phyloP scores from a whole-genome alignment of 2,329 filamentous ascomycete species.

The Apiospora hydei region DNA sequence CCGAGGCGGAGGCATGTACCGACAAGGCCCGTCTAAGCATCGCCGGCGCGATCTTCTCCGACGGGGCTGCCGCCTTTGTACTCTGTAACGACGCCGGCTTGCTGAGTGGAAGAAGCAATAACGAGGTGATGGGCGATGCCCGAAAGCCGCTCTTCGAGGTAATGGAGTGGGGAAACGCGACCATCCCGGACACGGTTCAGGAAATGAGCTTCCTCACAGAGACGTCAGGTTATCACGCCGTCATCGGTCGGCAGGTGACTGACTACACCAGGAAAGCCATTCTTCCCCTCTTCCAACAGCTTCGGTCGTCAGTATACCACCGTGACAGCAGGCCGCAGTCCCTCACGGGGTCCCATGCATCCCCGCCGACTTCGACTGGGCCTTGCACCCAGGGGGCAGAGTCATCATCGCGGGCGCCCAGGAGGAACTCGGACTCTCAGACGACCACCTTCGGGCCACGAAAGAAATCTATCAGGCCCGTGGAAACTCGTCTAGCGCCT shows the following conservation, averaged over 20 bases:
- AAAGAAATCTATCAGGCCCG: conserved; percentile 29
- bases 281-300: conserved; percentile 28
- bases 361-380: conserved; percentile 28
- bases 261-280: conserved; percentile 30
- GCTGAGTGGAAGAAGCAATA: too few species aligned
- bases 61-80: conserved; percentile 35
- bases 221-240: conserved; percentile 27
- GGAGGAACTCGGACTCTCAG: conserved; percentile 29
- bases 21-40: conserved; percentile 33
- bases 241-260: conserved; percentile 27
- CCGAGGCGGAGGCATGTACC: conserved; percentile 32
- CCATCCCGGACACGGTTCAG: conserved; percentile 27
- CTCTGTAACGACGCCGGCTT: conserved; percentile 34
- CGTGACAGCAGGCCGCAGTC: not conserved
- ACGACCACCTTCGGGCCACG: conserved; percentile 29
- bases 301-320: conserved; percentile 9
- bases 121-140: conserved; percentile 23
- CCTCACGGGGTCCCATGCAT: too few species aligned
- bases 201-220: conserved; percentile 28
- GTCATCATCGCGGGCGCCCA: conserved; percentile 30
- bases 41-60: conserved; percentile 35
- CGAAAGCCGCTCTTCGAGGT: conserved; percentile 28
- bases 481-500: conserved; percentile 31
- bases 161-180: conserved; percentile 31
- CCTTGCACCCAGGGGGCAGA: conserved; percentile 31